These are phyloP conservation scores for Eucalyptus globulus DNA, from an alignment of 345 rosid species.

Conservation along the genomic window DNA sequence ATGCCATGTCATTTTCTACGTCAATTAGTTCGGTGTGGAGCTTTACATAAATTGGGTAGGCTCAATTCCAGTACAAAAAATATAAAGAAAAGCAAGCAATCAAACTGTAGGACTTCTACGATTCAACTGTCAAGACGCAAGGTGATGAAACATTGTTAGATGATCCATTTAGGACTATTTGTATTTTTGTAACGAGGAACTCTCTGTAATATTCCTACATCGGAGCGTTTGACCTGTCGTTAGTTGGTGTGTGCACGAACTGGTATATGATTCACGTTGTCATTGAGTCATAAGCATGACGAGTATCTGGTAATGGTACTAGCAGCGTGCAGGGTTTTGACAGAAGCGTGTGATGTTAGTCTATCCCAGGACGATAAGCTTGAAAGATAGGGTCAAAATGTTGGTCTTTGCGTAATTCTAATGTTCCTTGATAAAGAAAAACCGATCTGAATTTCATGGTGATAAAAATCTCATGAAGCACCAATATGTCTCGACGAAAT, in stretches of 20 bases:
- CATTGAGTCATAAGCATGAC: neutral
- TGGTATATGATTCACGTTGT: neutral
- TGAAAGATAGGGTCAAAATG: neutral
- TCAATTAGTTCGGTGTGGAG: neutral
- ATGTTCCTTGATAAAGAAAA: neutral
- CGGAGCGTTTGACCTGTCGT: neutral
- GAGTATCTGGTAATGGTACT: neutral
- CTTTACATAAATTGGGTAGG: neutral
- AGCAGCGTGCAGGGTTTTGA: neutral
- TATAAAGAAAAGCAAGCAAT: neutral
- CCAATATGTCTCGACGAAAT: too few species aligned
- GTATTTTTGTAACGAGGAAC: neutral
- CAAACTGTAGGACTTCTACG: neutral
- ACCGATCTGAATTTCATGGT: neutral
- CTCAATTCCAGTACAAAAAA: neutral
- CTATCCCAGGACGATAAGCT: neutral
- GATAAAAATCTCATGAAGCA: too few species aligned
- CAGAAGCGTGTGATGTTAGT: neutral
- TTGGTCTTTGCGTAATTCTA: neutral
- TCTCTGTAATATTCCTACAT: neutral
- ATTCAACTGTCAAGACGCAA: neutral
- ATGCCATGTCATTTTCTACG: neutral
- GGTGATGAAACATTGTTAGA: neutral
- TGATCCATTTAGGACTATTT: neutral
- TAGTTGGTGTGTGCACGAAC: neutral